Evolutionary conservation across 1,284 basidiomycete genomes (phyloP), one percentile per base, ranked within the genome.

Genomic region (Rhodotorula sp.): DNA sequence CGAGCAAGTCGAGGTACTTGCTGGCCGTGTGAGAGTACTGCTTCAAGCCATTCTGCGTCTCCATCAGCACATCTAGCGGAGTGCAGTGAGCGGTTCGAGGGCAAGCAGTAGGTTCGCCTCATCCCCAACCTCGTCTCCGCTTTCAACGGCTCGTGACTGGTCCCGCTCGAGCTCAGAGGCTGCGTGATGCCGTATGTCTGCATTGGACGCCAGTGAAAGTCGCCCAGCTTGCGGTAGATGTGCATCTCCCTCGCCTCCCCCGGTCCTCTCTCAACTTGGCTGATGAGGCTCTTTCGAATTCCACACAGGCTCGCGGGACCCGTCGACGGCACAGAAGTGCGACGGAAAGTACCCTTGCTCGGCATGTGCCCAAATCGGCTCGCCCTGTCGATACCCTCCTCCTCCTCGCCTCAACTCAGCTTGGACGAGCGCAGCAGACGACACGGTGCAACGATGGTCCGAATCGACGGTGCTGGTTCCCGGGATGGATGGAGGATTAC

Each of bases 361-460:
- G 1, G 6, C 44, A 22, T 65, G 68, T 22, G 15, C 24, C 36
- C n/a, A 24, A 8, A n/a, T n/a, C 30, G 8, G 27, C 27, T 22
- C 53, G 20, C 27, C 17, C 36, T 64, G 59, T 32, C 22, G 30
- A 24, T 62, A 62, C 39, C 55, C 71, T 24, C 51, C 19, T 3
- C 59, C 54, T 1, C 30, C 52, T 0, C n/a, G 48, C 5, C 48
- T 34, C 27, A n/a, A 51, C 22, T 71, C 72, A 48, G 48, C 62
- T 34, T 72, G 70, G 70, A 30, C 62, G 19, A 56, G 4, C 9
- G 11, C 24, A 4, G 47, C 51, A 22, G n/a, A 24, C 5, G n/a
- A 36, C 4, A 15, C 30, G 20, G 46, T 74, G 4, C 64, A 69
- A 51, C 64, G 46, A 30, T 74, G 67, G 64, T 22, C 67, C 7